Evolutionary conservation across 257 asterid species (phyloP).

Genomic region (Solanum ossicruentum): DNA sequence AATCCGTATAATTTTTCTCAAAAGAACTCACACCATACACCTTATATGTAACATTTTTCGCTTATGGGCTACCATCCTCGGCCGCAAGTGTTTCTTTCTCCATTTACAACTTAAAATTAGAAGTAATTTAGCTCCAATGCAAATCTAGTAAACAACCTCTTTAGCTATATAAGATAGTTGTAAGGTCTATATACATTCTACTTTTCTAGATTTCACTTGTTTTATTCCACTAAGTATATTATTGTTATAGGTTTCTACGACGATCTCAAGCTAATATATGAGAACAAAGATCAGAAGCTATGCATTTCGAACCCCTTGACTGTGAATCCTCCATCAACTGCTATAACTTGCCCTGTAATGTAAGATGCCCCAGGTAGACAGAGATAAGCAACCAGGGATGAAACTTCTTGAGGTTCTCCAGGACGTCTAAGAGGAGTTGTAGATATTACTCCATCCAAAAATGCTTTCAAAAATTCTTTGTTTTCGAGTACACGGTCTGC

Average conservation of each 20-base stretch:
- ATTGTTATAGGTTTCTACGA: not conserved
- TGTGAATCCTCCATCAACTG: slow-evolving; percentile 83
- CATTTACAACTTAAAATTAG: not conserved
- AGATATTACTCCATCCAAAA: slow-evolving; percentile 30
- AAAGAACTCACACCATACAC: too few species aligned
- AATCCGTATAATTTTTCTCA: too few species aligned
- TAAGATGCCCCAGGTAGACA: slow-evolving; percentile 89
- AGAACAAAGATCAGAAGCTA: not conserved
- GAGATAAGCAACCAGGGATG: slow-evolving; percentile 70
- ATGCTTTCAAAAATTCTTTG: slow-evolving; percentile 20
- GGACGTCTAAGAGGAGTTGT: slow-evolving; percentile 72
- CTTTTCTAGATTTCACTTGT: accelerated
- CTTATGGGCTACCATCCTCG: slow-evolving; percentile 91
- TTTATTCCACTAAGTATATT: too few species aligned
- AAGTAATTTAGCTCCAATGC: not conserved
- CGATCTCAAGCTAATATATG: not conserved
- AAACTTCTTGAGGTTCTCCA: slow-evolving; percentile 72
- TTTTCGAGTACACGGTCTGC: slow-evolving; percentile 48
- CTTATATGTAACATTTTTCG: not conserved
- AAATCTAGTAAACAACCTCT: not conserved
- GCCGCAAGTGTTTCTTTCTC: slow-evolving; percentile 39
- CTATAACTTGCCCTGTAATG: slow-evolving; percentile 63
- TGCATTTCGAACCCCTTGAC: slow-evolving; percentile 41
- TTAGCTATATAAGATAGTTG: not conserved
- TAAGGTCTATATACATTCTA: too few species aligned